Evolutionary conservation across 2,329 filamentous ascomycete genomes (phyloP).

Genomic region (Botrytis sinoallii): DNA sequence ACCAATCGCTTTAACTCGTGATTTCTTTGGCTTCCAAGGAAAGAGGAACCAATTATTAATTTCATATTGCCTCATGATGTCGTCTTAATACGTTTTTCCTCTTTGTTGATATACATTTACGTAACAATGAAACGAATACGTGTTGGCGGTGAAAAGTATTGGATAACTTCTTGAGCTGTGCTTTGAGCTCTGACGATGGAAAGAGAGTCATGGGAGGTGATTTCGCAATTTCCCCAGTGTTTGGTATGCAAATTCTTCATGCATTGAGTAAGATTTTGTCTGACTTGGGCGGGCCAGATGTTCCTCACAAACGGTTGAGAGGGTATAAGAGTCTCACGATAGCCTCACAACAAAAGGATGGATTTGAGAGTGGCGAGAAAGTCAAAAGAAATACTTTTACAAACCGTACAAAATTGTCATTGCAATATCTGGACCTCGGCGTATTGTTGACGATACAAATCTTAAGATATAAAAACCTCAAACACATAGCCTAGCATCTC

Average conservation of each 20-base stretch:
- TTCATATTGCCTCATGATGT: slow-evolving; percentile 11
- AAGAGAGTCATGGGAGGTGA: slow-evolving; percentile 12
- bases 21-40: slow-evolving; percentile 9
- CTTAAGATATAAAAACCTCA: not conserved
- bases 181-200: slow-evolving; percentile 17
- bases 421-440: not conserved
- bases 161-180: slow-evolving; percentile 8
- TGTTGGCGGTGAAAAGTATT: slow-evolving; percentile 17
- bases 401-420: not conserved
- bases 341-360: not conserved
- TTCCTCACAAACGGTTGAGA: not conserved
- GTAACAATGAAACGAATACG: slow-evolving; percentile 18
- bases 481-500: not conserved
- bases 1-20: not conserved
- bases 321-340: slow-evolving; percentile 13
- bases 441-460: not conserved
- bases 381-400: not conserved
- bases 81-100: not conserved
- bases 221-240: slow-evolving; percentile 12
- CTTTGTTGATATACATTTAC: slow-evolving; percentile 14
- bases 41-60: slow-evolving; percentile 5
- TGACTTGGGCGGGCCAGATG: not conserved
- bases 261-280: slow-evolving; percentile 1
- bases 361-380: not conserved
- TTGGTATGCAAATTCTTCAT: slow-evolving; percentile 11